Base-by-base conservation (phyloP, 2,329 filamentous ascomycete species). In the Aschersonia sp. region DNA sequence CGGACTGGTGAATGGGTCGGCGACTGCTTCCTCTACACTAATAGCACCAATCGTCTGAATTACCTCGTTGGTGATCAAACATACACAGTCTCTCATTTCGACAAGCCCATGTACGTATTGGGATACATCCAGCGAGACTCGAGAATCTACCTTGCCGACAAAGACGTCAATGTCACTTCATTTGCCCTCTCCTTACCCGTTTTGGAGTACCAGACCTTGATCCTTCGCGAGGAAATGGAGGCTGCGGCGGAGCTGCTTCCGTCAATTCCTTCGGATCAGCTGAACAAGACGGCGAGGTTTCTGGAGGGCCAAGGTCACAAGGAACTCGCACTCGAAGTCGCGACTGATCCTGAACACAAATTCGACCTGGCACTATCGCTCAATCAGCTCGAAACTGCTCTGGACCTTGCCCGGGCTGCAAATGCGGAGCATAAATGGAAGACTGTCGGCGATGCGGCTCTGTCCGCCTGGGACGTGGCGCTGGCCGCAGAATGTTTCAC, bases 1-100 rank as follows among this genome's bases (percentile, higher is more conserved):
- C 84, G 87, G 54, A 95, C 90, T 22, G 92, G 90, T 56, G 86
- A 94, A 69, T 98, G 92, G 92, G 86, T 98, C 49, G 92, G 92
- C 52, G 92, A 98, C 69, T 95, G 90, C 71, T 95, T 98, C 74
- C 89, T 97, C 63, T 98, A 97, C 75, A 95, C 92, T 48, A 97
- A 94, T 73, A 85, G 77, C 64, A 94, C 89, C 8, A 95, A 97
- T 73, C 85, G 92, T 52, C 74, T 98, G 50, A 97, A 97, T 72
- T 97, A 97, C 69, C 79, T 98, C 29, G 90, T 98, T 11, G 92
- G 92, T 54, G 92, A 97, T 67, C 89, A 97, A 69, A 94, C 88
- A 11, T 95, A 97, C 73, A 95, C 90, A 4, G 85, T 98, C 54
- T 92, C 89, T 10, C 90, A 97, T 68, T 97, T 95, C 59, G 92